Percentiles rank a stretch among this genome's conserved stretches.
phyloP scores from a whole-genome alignment of 495 filamentous ascomycete species.

The Neurospora sp. region DNA sequence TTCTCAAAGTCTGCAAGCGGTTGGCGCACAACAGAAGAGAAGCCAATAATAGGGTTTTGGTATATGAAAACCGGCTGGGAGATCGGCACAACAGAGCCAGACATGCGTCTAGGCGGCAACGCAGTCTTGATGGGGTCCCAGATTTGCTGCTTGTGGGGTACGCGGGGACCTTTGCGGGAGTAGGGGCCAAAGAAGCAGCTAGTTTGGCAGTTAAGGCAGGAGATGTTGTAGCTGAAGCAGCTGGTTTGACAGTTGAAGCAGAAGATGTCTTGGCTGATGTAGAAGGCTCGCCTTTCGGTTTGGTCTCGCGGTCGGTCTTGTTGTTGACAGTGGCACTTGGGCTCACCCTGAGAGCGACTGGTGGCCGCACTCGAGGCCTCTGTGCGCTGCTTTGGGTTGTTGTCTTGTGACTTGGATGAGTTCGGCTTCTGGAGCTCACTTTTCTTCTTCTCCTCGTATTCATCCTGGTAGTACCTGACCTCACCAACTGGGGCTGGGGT shows the following conservation, averaged over 20 bases:
- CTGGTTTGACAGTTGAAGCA: neutral
- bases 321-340: neutral
- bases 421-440: neutral
- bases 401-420: neutral
- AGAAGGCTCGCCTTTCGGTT: neutral
- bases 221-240: neutral
- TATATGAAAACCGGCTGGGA: conserved; percentile 11
- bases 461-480: neutral
- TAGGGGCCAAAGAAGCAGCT: neutral
- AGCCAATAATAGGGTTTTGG: conserved; percentile 22
- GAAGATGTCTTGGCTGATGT: neutral
- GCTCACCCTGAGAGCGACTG: neutral
- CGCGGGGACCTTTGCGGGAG: neutral
- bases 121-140: neutral
- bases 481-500: neutral
- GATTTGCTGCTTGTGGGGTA: neutral
- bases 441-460: neutral
- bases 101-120: neutral
- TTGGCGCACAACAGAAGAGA: conserved; percentile 22
- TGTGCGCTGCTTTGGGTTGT: neutral
- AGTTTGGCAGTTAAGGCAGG: neutral
- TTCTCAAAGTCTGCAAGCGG: conserved; percentile 23
- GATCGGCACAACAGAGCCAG: too few species aligned
- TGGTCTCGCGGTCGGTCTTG: neutral
- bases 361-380: neutral